A percentile compares a stretch with the other conserved stretches of the same genome.
These are phyloP conservation scores for Dalbergia cultrata DNA, from an alignment of 306 rosid genomes.

Conservation along the genomic window DNA sequence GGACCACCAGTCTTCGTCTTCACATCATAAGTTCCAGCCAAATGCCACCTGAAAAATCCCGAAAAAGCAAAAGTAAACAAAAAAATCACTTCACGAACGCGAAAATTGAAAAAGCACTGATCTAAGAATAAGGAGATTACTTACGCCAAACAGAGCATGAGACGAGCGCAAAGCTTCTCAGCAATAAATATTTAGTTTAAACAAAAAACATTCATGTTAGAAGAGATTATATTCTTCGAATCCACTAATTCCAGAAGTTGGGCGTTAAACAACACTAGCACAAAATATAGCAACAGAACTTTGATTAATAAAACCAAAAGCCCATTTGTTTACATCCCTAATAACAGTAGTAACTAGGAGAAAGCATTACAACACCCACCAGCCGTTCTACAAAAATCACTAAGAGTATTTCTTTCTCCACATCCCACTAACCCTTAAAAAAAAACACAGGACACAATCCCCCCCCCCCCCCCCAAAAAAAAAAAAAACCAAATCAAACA, in stretches of 20 bases:
- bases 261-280: neutral
- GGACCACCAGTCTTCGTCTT: conserved; percentile 89
- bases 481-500: neutral
- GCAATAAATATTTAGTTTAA: too few relatives aligned
- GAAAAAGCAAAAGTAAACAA: neutral
- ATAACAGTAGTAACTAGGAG: neutral
- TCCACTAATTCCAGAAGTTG: neutral
- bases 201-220: too few relatives aligned
- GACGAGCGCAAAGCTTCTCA: conserved; percentile 90
- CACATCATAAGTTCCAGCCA: conserved; percentile 90
- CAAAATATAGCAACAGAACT: neutral
- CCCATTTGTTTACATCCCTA: neutral
- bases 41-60: conserved; percentile 79
- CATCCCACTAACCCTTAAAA: neutral
- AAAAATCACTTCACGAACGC: too few relatives aligned
- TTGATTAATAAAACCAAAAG: neutral
- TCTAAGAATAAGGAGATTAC: neutral
- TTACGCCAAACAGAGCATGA: conserved; percentile 92
- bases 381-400: conserved; percentile 20
- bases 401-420: neutral
- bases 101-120: too few relatives aligned
- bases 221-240: too few relatives aligned
- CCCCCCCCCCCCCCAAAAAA: too few relatives aligned
- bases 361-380: conserved; percentile 21
- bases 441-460: neutral